Percentiles rank a stretch among this genome's conserved stretches.
phyloP scores from a whole-genome alignment of 768 basidiomycete species.

The Leccinum aurantiacum region DNA sequence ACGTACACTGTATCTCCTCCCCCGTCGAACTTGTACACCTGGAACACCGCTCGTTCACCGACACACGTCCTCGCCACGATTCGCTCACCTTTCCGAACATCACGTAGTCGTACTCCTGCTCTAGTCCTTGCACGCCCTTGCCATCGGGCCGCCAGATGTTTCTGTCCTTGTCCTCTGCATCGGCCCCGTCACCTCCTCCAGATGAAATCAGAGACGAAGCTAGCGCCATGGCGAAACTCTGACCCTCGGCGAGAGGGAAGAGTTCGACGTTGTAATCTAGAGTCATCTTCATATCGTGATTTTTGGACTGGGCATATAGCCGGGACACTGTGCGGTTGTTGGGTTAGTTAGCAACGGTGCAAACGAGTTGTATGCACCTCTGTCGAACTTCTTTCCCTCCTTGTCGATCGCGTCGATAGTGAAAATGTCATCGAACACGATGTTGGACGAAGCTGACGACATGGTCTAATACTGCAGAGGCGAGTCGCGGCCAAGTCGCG shows the following conservation, averaged over 20 bases:
- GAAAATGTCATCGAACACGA: conserved; percentile 95
- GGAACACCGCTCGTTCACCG: conserved; percentile 12
- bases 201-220: conserved; percentile 71
- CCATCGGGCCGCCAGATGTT: conserved; percentile 86
- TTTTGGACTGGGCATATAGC: conserved; percentile 84
- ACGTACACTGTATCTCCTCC: conserved; percentile 79
- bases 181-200: conserved; percentile 53
- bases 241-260: conserved; percentile 65
- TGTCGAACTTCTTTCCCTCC: conserved; percentile 96
- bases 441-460: conserved; percentile 61
- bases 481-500: neutral
- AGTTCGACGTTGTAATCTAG: conserved; percentile 95
- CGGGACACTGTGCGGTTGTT: conserved; percentile 71
- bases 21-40: conserved; percentile 98
- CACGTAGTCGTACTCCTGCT: conserved; percentile 97
- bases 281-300: conserved; percentile 89
- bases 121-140: conserved; percentile 76
- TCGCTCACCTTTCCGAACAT: conserved; percentile 91
- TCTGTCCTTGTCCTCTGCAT: conserved; percentile 68
- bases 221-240: conserved; percentile 82
- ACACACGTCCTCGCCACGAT: neutral
- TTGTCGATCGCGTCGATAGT: conserved; percentile 80
- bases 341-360: conserved; percentile 14
- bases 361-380: conserved; percentile 54
- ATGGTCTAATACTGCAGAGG: conserved; percentile 32